phyloP scores from a whole-genome alignment of 345 rosid species.

The Barbarea vulgaris region DNA sequence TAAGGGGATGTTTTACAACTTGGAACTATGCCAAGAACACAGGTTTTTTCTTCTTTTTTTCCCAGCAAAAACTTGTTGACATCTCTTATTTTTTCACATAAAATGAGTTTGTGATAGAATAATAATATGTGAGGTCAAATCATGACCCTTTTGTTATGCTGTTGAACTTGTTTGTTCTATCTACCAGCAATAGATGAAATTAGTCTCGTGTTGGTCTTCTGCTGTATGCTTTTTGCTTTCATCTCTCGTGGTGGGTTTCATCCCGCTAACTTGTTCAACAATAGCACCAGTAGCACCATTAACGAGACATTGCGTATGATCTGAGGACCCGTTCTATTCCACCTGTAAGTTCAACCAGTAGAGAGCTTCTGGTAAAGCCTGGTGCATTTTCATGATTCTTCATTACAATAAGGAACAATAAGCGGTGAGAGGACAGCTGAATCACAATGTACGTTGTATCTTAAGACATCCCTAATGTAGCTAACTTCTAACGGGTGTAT shows the following conservation, averaged over 20 bases:
- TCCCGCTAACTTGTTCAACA: constrained; percentile 52
- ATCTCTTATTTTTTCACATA: constrained; percentile 24
- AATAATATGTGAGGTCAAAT: constrained; percentile 20
- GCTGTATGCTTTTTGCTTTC: constrained; percentile 11
- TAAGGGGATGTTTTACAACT: constrained; percentile 20
- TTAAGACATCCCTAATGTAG: background rate
- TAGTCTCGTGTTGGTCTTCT: constrained; percentile 5
- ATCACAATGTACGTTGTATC: constrained; percentile 4
- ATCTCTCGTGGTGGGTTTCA: constrained; percentile 31
- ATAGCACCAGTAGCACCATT: constrained; percentile 58
- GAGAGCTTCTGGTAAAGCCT: constrained; percentile 84
- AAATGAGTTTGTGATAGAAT: constrained; percentile 30
- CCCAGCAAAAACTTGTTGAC: constrained; percentile 1
- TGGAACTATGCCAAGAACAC: constrained; percentile 10
- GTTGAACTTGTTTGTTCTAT: constrained; percentile 18
- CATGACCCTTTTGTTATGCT: constrained; percentile 23
- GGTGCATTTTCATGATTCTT: constrained; percentile 72
- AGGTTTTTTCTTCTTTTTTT: background rate
- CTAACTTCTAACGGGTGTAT: background rate
- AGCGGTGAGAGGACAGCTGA: constrained; percentile 33
- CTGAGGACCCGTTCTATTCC: constrained; percentile 48
- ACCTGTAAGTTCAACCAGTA: constrained; percentile 99
- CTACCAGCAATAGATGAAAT: constrained; percentile 23
- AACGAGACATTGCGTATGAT: constrained; percentile 63
- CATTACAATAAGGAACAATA: constrained; percentile 51